Base-by-base conservation (phyloP, 2,329 filamentous ascomycete genomes). In the Fusarium subtropicale region DNA sequence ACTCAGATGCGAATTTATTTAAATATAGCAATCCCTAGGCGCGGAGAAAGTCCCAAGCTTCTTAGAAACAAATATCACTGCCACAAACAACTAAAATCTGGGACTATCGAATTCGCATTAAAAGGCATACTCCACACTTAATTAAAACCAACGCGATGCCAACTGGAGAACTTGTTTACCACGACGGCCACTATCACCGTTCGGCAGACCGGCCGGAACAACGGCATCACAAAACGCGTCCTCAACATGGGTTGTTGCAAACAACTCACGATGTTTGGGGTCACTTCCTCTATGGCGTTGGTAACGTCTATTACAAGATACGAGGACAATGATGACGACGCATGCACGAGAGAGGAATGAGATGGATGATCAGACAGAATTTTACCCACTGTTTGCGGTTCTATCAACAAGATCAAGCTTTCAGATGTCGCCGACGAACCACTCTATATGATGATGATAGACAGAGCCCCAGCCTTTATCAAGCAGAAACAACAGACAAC, bases 181-280 rank as follows among this genome's bases (percentile, higher is more conserved):
- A 74, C 72, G 48, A 79, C 56, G 76, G 76, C 15, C 77, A 74
- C 56, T 79, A 78, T 56, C 64, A 77, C 22, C 53, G 56, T 24
- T 50, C 63, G 54, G 68, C 45, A 47, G 52, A 55, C 28, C 61
- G 61, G 50, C 60, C 67, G 57, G 66, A 57, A 66, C 56, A 45
- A 33, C 60, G 61, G 34, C 57, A 66, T 39, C 28, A 24, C 16
- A 38, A 51, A n/a, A 48, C 30, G 13, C 66, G 64, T 41, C 68
- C 58, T 33, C 48, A 60, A 16, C 63, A 66, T 54, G 67, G 71
- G 39, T 54, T 79, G 36, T 76, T 76, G 72, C 74, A 74, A 53
- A 77, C 72, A 66, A 79, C 78, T n/a, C 74, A 78, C 64, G 74
- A 79, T 58, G 50, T 78, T 24, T 82, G 80, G 80, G 80, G 81